phyloP scores from a whole-genome alignment of 2,329 filamentous ascomycete genomes.

The Fusarium falciforme region DNA sequence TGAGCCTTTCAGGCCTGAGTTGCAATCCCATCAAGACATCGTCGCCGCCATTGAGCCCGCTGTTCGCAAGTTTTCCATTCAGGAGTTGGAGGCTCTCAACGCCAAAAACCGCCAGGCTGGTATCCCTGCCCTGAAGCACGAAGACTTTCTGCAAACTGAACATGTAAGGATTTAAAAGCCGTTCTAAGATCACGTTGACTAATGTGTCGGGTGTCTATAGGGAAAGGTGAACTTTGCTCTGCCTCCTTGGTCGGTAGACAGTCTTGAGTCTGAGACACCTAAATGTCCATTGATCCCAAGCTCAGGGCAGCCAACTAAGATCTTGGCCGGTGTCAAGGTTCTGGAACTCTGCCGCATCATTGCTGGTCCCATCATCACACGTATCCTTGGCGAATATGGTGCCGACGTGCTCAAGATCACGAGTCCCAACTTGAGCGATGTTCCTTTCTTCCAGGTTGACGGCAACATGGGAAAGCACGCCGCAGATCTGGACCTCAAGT shows the following conservation, averaged over 20 bases:
- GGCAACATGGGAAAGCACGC: slow-evolving; percentile 79
- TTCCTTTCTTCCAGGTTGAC: slow-evolving; percentile 79
- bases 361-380: slow-evolving; percentile 78
- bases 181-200: neutral
- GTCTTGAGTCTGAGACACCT: slow-evolving; percentile 62
- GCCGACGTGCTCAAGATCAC: slow-evolving; percentile 80
- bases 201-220: slow-evolving; percentile 45
- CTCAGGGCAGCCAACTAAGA: slow-evolving; percentile 35
- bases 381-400: slow-evolving; percentile 79
- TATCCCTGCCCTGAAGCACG: slow-evolving; percentile 67
- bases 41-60: slow-evolving; percentile 69
- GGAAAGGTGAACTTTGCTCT: slow-evolving; percentile 55
- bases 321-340: slow-evolving; percentile 73
- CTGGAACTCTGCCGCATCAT: slow-evolving; percentile 82
- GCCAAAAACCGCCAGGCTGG: slow-evolving; percentile 68
- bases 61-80: slow-evolving; percentile 64
- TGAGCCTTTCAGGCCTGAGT: slow-evolving; percentile 68
- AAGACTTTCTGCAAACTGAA: slow-evolving; percentile 67
- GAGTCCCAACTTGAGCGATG: slow-evolving; percentile 73
- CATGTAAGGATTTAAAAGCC: slow-evolving; percentile 45
- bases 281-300: slow-evolving; percentile 53
- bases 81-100: slow-evolving; percentile 70
- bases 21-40: slow-evolving; percentile 70
- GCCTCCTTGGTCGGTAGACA: slow-evolving; percentile 62
- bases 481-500: slow-evolving; percentile 71